A percentile compares a stretch with the other conserved stretches of the same genome.
Conservation (phyloP, 108 stramenopile genomes). For the Skeletonema marinoi region DNA sequence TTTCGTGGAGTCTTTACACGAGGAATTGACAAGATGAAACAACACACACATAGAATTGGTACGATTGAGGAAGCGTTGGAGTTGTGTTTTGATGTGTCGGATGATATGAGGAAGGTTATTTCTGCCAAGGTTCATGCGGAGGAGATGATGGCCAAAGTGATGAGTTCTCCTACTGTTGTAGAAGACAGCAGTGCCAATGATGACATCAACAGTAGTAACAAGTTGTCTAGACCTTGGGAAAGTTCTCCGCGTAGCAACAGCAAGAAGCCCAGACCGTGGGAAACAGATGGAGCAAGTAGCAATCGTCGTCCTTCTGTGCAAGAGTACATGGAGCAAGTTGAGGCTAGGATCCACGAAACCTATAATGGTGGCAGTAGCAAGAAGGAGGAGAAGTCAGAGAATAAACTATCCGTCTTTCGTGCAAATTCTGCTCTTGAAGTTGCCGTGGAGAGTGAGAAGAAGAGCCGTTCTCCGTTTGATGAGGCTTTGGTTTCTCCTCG, state of each 20-base stretch:
- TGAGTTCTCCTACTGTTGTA: neutral
- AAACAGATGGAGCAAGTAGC: neutral
- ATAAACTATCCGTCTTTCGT: neutral
- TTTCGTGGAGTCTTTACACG: neutral
- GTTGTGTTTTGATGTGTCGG: neutral
- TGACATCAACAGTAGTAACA: neutral
- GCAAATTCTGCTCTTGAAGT: neutral
- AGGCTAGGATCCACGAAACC: neutral
- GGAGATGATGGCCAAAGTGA: neutral
- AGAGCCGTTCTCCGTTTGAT: neutral
- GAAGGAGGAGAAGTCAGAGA: neutral
- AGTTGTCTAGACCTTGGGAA: neutral
- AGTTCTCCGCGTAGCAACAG: neutral
- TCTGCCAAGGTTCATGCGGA: neutral
- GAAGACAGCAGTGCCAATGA: neutral
- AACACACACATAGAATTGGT: neutral
- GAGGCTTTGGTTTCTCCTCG: conserved; percentile 1
- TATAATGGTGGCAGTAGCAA: neutral
- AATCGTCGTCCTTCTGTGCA: conserved; percentile 2
- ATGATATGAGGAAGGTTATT: neutral
- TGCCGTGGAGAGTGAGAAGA: neutral
- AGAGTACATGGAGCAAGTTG: conserved; percentile 3
- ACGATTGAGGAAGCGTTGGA: conserved; percentile 7
- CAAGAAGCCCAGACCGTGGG: neutral
- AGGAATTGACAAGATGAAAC: neutral